phyloP scores from a whole-genome alignment of 23 red algal species.

The Pyropia haitanensis region DNA sequence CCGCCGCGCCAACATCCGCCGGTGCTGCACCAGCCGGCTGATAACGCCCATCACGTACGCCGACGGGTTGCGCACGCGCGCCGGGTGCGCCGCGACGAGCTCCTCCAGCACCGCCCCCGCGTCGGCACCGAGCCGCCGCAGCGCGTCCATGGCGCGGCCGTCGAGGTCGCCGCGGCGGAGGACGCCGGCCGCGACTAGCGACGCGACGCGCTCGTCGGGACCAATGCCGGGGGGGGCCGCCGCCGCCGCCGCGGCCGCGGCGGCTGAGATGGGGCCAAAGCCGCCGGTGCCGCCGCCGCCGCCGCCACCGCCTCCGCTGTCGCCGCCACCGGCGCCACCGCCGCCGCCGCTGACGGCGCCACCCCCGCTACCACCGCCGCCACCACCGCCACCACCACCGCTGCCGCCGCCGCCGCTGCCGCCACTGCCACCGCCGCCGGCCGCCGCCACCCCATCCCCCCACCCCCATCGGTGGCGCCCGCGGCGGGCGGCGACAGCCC shows the following conservation, averaged over 20 bases:
- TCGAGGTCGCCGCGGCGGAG: constrained; percentile 30
- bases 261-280: too few species aligned
- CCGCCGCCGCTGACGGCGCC: neutral
- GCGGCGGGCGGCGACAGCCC: neutral
- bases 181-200: constrained; percentile 12
- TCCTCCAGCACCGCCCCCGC: constrained; percentile 43
- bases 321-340: constrained; percentile 14
- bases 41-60: constrained; percentile 64
- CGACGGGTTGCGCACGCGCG: constrained; percentile 56
- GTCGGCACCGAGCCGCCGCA: constrained; percentile 37
- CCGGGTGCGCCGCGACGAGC: constrained; percentile 39
- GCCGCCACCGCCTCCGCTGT: constrained; percentile 4
- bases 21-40: too few species aligned
- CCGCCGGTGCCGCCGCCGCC: neutral
- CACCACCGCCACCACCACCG: constrained; percentile 10
- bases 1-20: too few species aligned
- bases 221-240: too few species aligned
- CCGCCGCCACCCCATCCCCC: constrained; percentile 11
- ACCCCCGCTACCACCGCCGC: too few species aligned
- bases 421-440: constrained; percentile 11
- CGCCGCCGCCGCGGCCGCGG: too few species aligned
- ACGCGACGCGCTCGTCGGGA: constrained; percentile 22
- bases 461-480: neutral
- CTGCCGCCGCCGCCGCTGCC: constrained; percentile 6
- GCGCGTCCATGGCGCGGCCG: constrained; percentile 44